Evolutionary conservation across 2,329 filamentous ascomycete species (phyloP).

Genomic region (Escovopsis sp.): DNA sequence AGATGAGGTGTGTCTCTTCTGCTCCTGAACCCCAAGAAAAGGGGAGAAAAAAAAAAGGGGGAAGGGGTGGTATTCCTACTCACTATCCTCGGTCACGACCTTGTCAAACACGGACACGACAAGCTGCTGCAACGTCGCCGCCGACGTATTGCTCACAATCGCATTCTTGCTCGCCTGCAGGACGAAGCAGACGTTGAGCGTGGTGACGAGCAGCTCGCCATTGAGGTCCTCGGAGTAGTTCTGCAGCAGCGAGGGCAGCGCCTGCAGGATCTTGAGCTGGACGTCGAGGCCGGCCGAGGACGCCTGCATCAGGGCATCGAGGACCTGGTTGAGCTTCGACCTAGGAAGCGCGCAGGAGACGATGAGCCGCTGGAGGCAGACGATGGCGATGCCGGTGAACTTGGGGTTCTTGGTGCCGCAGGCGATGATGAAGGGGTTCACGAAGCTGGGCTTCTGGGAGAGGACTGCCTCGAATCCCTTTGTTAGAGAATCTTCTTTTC

Average conservation of each 20-base stretch:
- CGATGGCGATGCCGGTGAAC: slow-evolving; percentile 73
- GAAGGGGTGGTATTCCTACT: no score
- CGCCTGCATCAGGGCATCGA: slow-evolving; percentile 77
- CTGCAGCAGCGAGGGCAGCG: slow-evolving; percentile 73
- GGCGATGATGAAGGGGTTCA: slow-evolving; percentile 86
- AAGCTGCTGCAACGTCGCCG: slow-evolving; percentile 89
- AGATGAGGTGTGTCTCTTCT: no score
- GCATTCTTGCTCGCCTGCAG: slow-evolving; percentile 83
- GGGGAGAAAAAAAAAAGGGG: no score
- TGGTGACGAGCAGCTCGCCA: slow-evolving; percentile 64
- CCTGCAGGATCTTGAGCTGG: slow-evolving; percentile 90
- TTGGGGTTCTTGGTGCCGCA: slow-evolving; percentile 83
- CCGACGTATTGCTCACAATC: slow-evolving; percentile 88
- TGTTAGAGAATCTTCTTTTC: no score
- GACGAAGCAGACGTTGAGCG: slow-evolving; percentile 81
- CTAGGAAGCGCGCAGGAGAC: slow-evolving; percentile 66
- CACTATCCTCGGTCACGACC: slow-evolving; percentile 67
- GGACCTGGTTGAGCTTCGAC: slow-evolving; percentile 66
- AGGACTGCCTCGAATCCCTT: slow-evolving; percentile 45
- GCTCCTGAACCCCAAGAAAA: no score
- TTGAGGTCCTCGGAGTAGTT: slow-evolving; percentile 75
- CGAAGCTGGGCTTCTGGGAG: slow-evolving; percentile 64
- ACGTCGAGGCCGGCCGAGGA: slow-evolving; percentile 71
- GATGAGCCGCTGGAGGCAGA: slow-evolving; percentile 78
- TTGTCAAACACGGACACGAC: slow-evolving; percentile 90